These are phyloP conservation scores for Hanseniaspora singularis DNA, from an alignment of 805 yeast species.

Conservation along the genomic window DNA sequence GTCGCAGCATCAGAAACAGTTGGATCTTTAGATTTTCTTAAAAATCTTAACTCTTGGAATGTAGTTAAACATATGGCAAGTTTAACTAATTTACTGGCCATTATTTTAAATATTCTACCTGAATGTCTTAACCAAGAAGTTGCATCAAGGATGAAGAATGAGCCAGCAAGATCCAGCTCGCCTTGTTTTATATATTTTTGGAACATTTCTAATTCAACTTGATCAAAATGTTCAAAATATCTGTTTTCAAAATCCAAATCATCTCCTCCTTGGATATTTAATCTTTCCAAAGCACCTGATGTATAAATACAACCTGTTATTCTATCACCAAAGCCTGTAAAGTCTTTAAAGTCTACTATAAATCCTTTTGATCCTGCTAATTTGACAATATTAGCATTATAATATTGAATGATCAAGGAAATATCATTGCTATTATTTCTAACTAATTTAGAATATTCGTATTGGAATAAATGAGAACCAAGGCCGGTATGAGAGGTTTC, in stretches of 20 bases:
- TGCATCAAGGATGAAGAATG: slow-evolving; percentile 58
- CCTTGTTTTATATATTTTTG: slow-evolving; percentile 7
- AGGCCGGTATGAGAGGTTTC: slow-evolving; percentile 12
- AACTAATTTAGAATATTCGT: slow-evolving; percentile 7
- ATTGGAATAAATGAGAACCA: slow-evolving; percentile 14
- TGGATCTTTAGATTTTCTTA: slow-evolving; percentile 59
- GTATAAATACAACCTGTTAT: slow-evolving; percentile 28
- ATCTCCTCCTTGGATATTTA: slow-evolving; percentile 19
- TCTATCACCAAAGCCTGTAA: slow-evolving; percentile 28
- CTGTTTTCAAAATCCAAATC: slow-evolving; percentile 16
- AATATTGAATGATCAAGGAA: slow-evolving; percentile 20
- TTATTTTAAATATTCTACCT: slow-evolving; percentile 60
- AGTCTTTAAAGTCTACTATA: slow-evolving; percentile 23
- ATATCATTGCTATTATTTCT: slow-evolving; percentile 14
- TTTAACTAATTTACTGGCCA: slow-evolving; percentile 46
- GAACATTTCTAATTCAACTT: slow-evolving; percentile 13
- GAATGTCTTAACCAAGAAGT: slow-evolving; percentile 74
- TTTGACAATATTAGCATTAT: slow-evolving; percentile 25
- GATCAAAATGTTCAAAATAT: slow-evolving; percentile 14
- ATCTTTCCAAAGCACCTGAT: slow-evolving; percentile 20
- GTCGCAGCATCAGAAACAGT: slow-evolving; percentile 72
- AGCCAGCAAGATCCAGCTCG: not conserved
- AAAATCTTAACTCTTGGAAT: slow-evolving; percentile 62
- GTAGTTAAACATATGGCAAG: slow-evolving; percentile 61
- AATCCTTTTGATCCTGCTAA: slow-evolving; percentile 27